Evolutionary conservation across 1,139 yeast species (phyloP).

Genomic region (Pichia norvegensis): DNA sequence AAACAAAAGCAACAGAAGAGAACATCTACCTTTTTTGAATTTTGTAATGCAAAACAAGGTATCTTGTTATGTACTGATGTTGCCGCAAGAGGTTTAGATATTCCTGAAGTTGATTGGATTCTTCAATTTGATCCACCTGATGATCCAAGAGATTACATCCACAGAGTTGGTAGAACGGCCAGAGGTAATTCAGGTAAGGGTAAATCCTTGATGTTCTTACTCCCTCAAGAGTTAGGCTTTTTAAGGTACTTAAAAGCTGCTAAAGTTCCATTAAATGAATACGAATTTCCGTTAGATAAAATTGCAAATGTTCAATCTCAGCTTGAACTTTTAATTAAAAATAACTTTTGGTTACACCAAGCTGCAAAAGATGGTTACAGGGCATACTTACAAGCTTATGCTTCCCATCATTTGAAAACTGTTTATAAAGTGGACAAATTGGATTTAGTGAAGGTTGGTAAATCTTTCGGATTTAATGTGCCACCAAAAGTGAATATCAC

Average conservation of each 20-base stretch:
- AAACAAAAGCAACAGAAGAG: conserved; percentile 98
- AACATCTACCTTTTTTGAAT: conserved; percentile 94
- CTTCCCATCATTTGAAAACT: conserved; percentile 91
- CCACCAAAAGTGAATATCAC: conserved; percentile 97
- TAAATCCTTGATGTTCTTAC: conserved; percentile 86
- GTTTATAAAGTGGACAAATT: conserved; percentile 93
- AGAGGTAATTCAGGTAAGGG: conserved; percentile 92
- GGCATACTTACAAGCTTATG: conserved; percentile 92
- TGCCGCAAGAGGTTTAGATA: conserved; percentile 97
- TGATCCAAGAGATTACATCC: conserved; percentile 97
- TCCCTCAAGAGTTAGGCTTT: conserved; percentile 92
- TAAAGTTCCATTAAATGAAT: conserved; percentile 93
- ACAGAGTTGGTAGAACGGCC: conserved; percentile 97
- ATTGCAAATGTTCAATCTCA: conserved; percentile 95
- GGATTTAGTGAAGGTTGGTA: conserved; percentile 90
- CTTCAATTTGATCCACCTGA: conserved; percentile 97
- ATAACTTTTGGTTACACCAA: conserved; percentile 90
- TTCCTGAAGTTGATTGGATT: conserved; percentile 96
- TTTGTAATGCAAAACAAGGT: conserved; percentile 94
- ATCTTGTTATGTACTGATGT: conserved; percentile 92
- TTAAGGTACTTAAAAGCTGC: conserved; percentile 91
- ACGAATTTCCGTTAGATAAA: conserved; percentile 87
- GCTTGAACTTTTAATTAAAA: conserved; percentile 80
- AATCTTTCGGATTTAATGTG: conserved; percentile 86
- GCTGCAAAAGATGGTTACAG: conserved; percentile 97